phyloP scores from a whole-genome alignment of 352 stramenopile genomes.

The Pythium insidiosum region DNA sequence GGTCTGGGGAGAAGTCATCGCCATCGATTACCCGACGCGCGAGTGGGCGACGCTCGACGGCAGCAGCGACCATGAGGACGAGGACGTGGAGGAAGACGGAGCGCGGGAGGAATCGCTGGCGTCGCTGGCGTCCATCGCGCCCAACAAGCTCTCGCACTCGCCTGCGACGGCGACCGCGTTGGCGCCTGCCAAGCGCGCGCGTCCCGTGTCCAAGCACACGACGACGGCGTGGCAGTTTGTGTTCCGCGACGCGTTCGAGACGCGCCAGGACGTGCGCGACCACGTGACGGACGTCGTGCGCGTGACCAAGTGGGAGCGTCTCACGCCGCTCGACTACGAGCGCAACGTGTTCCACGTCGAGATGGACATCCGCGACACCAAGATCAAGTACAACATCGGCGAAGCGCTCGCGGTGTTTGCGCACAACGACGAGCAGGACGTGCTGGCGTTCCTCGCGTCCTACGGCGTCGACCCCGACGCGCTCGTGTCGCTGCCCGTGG shows the following conservation, averaged over 20 bases:
- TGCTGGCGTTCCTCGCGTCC: constrained; percentile 57
- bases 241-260: constrained; percentile 49
- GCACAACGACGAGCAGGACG: constrained; percentile 72
- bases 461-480: constrained; percentile 63
- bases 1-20: constrained; percentile 49
- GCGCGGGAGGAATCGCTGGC: constrained; percentile 9
- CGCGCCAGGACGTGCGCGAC: constrained; percentile 42
- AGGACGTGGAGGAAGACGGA: constrained; percentile 1
- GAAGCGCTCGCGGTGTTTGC: constrained; percentile 79
- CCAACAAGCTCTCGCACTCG: constrained; percentile 48
- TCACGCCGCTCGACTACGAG: constrained; percentile 74
- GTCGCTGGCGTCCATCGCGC: constrained; percentile 26
- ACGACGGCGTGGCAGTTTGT: constrained; percentile 60
- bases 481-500: constrained; percentile 57
- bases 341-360: constrained; percentile 85
- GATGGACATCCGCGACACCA: constrained; percentile 76
- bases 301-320: constrained; percentile 71
- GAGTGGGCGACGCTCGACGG: constrained; percentile 33
- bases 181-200: constrained; percentile 31
- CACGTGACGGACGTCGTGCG: constrained; percentile 64
- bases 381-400: constrained; percentile 80
- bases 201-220: constrained; percentile 37
- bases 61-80: constrained; percentile 2
- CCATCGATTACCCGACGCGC: constrained; percentile 32
- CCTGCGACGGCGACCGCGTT: constrained; percentile 13